These are phyloP conservation scores for Russula foetens DNA, from an alignment of 768 basidiomycete species.

Conservation along the genomic window DNA sequence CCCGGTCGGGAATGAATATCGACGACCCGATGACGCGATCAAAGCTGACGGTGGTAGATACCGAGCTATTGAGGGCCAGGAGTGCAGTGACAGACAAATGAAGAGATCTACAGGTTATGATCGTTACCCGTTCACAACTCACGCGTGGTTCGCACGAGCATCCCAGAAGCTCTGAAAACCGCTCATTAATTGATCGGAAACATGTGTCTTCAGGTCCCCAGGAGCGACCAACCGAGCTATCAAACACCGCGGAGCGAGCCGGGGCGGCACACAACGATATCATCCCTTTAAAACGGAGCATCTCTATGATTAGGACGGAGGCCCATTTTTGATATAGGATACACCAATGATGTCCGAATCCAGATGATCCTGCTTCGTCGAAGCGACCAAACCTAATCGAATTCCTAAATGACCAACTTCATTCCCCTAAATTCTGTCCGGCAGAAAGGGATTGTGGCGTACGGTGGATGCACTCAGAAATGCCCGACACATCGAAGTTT, in stretches of 20 bases:
- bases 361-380: background rate
- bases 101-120: too few relatives aligned
- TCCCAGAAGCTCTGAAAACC: too few relatives aligned
- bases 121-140: background rate
- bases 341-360: background rate
- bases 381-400: background rate
- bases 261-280: background rate
- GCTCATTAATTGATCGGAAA: background rate
- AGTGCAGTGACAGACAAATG: too few relatives aligned
- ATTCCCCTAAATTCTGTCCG: background rate
- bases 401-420: background rate
- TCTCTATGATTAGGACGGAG: background rate
- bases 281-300: background rate
- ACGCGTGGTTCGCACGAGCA: background rate
- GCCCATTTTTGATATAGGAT: background rate
- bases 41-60: too few relatives aligned
- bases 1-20: too few relatives aligned
- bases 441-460: constrained; percentile 4
- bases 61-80: too few relatives aligned
- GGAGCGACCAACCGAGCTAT: too few relatives aligned
- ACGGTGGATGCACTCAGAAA: background rate
- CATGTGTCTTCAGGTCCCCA: background rate
- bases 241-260: background rate
- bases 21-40: too few relatives aligned
- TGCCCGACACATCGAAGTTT: background rate